These are phyloP conservation scores for Leishmania turanica DNA, from an alignment of 208 protist genomes.

Conservation along the genomic window DNA sequence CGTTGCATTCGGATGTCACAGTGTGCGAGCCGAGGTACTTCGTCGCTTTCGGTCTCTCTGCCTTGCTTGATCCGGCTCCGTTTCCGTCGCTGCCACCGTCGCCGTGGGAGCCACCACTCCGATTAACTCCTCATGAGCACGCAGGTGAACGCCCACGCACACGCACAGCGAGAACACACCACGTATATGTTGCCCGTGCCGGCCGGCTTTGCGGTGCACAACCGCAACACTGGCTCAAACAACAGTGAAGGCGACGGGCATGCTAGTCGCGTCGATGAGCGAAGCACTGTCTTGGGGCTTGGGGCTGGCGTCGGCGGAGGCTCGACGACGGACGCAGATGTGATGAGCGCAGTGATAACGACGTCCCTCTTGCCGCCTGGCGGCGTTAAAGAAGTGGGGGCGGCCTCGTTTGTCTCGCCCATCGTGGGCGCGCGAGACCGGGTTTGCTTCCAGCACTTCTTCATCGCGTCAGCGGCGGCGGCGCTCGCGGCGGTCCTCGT, in stretches of 20 bases:
- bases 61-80: neutral
- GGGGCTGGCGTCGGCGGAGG: neutral
- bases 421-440: slow-evolving; percentile 19
- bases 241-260: neutral
- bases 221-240: neutral
- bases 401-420: neutral
- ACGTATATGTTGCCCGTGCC: neutral
- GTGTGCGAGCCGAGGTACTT: neutral
- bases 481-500: neutral
- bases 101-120: neutral
- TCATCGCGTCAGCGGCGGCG: neutral
- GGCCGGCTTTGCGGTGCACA: slow-evolving; percentile 2
- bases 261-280: neutral
- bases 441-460: slow-evolving; percentile 19
- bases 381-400: neutral
- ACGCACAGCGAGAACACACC: neutral
- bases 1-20: neutral
- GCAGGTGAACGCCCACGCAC: neutral
- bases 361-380: neutral
- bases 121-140: too few relatives aligned
- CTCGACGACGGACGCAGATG: neutral
- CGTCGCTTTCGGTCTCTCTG: neutral
- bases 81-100: neutral
- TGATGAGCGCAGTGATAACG: too few relatives aligned
- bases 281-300: neutral